A percentile compares a stretch with the other conserved stretches of the same genome.
These are phyloP conservation scores for Parastagonospora nodorum DNA, from an alignment of 2,329 filamentous ascomycete genomes.

Conservation along the genomic window DNA sequence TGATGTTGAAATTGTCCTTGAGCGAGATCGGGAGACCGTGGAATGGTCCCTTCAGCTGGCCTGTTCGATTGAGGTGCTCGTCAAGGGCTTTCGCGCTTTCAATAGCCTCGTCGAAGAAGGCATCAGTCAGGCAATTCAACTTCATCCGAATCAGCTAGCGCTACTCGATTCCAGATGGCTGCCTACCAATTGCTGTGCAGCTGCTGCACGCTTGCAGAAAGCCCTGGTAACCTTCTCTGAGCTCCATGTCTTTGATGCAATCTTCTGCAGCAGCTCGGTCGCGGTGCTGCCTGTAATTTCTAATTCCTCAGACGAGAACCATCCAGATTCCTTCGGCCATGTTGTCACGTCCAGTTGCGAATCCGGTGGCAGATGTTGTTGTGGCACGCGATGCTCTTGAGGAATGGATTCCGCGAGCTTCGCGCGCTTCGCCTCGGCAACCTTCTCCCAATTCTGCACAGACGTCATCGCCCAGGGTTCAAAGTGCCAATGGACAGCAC, in stretches of 20 bases:
- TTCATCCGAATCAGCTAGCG: constrained; percentile 25
- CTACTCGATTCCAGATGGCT: not conserved
- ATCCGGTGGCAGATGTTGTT: constrained; percentile 58
- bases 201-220: constrained; percentile 61
- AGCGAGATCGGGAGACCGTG: constrained; percentile 70
- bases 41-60: constrained; percentile 63
- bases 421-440: constrained; percentile 51
- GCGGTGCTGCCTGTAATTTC: constrained; percentile 55
- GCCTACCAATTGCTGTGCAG: constrained; percentile 60
- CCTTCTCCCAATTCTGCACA: constrained; percentile 50
- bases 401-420: constrained; percentile 59
- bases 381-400: constrained; percentile 61
- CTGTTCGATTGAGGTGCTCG: constrained; percentile 53
- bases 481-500: constrained; percentile 3
- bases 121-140: constrained; percentile 66
- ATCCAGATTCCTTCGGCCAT: constrained; percentile 62
- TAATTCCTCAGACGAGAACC: constrained; percentile 61
- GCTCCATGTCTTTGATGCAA: constrained; percentile 53
- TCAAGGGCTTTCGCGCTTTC: constrained; percentile 59
- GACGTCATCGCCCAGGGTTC: constrained; percentile 16
- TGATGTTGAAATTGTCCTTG: constrained; percentile 73
- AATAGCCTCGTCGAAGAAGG: constrained; percentile 60
- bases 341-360: constrained; percentile 61
- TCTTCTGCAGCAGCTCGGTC: constrained; percentile 47
- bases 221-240: constrained; percentile 58